Conservation (phyloP, 495 filamentous ascomycete genomes). For the Podospora tetraspora region DNA sequence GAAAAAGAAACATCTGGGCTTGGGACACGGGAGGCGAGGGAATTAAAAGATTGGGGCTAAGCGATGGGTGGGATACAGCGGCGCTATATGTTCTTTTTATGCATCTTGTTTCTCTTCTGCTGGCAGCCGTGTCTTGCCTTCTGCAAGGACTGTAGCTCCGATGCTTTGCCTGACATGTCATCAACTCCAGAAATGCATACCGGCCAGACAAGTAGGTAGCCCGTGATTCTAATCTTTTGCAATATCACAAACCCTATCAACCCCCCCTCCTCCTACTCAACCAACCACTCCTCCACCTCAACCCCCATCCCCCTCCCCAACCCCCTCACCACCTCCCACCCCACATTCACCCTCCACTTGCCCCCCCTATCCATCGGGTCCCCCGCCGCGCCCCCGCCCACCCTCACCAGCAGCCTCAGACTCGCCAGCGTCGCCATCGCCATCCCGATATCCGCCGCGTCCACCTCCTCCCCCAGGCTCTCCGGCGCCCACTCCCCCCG, state of each 20-base stretch:
- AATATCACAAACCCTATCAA: too few relatives aligned
- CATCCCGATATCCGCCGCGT: slow-evolving; percentile 55
- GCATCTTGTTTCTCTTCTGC: background rate
- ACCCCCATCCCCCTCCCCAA: slow-evolving; percentile 65
- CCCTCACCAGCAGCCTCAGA: slow-evolving; percentile 64
- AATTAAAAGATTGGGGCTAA: background rate
- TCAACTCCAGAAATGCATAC: too few relatives aligned
- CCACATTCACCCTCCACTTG: slow-evolving; percentile 70
- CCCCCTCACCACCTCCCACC: slow-evolving; percentile 63
- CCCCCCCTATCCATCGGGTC: slow-evolving; percentile 59
- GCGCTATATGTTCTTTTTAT: background rate
- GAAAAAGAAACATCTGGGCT: background rate
- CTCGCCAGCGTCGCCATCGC: slow-evolving; percentile 77
- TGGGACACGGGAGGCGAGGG: background rate
- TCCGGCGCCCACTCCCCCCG: slow-evolving; percentile 57
- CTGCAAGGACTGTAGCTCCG: too few relatives aligned
- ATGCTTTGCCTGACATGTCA: too few relatives aligned
- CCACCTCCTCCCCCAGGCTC: slow-evolving; percentile 17
- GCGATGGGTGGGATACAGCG: background rate
- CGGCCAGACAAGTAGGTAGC: background rate
- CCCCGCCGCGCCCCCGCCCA: slow-evolving; percentile 36
- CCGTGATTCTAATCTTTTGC: too few relatives aligned
- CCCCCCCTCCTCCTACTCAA: slow-evolving; percentile 41
- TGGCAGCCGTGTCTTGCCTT: background rate
- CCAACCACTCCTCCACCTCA: slow-evolving; percentile 65